Base-by-base conservation (phyloP, 164 flowering plant species). In the Houttuynia cordata region DNA sequence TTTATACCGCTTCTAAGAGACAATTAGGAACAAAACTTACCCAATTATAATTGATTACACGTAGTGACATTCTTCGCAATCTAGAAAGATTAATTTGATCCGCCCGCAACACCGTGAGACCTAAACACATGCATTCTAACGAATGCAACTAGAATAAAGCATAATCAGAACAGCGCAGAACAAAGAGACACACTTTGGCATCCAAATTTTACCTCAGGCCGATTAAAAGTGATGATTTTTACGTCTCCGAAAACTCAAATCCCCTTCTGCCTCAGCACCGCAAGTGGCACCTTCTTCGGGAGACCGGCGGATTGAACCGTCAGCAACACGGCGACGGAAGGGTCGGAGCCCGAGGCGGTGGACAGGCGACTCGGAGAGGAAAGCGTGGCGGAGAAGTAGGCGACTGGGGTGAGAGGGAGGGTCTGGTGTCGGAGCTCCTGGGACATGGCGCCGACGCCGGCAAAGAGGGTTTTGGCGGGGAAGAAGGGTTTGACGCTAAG, bases 391-490 rank as follows among this genome's bases (percentile, higher is more conserved):
- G 80, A 83, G 56, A 88, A 88, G 75, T 80, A 90, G 62, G 93
- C 69, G 41, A 83, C 51, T 0, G 93, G 81, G 0, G 82, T 70
- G 47, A 76, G 66, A 18, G 91, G 80, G 21, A 79, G 67, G 64
- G 72, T 71, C 14, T 88, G 82, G 42, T 90, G 97, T 52, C 71
- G 79, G 58, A 93, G 83, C 65, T 77, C 85, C 63, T 88, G 95
- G 0, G 95, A 71, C 75, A 88, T 86, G 65, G 84, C 75, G 62
- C 93, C 91, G 4, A 86, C 59, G 59, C 70, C 79, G 0, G 88
- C 67, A 72, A 97, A 93, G 39, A 93, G 72, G 70, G n/a, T n/a
- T n/a, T n/a, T n/a, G n/a, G n/a, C n/a, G n/a, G n/a, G n/a, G n/a
- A n/a, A n/a, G n/a, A n/a, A n/a, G n/a, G n/a, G n/a, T n/a, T n/a